Evolutionary conservation across 257 asterid genomes (phyloP).

Genomic region (Salvia miltiorrhiza): DNA sequence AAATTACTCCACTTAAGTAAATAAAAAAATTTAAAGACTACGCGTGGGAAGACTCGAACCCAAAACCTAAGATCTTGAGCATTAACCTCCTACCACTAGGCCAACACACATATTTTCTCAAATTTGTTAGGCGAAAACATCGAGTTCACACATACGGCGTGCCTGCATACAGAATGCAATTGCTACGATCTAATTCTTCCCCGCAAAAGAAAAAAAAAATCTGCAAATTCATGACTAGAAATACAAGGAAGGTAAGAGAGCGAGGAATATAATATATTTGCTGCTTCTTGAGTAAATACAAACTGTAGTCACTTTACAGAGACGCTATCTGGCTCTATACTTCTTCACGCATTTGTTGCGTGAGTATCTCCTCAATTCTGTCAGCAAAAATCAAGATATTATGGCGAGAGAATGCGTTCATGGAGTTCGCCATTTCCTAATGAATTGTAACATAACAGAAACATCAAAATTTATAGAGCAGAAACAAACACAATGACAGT

Average conservation of each 20-base stretch:
- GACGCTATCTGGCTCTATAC: neutral
- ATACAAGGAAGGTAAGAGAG: too few relatives aligned
- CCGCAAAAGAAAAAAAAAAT: neutral
- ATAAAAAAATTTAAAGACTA: too few relatives aligned
- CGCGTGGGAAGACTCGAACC: too few relatives aligned
- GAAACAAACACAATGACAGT: neutral
- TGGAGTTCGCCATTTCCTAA: conserved; percentile 66
- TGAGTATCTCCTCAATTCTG: conserved; percentile 59
- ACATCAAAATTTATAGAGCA: neutral
- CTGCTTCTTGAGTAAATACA: neutral
- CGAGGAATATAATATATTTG: too few relatives aligned
- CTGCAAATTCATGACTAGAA: neutral
- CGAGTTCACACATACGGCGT: neutral
- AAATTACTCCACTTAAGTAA: too few relatives aligned
- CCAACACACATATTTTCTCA: too few relatives aligned
- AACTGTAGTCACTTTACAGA: neutral
- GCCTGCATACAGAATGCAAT: neutral
- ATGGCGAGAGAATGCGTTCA: conserved; percentile 36
- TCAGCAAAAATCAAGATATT: conserved; percentile 51
- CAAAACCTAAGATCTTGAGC: too few relatives aligned
- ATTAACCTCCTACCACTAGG: too few relatives aligned
- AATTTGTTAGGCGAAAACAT: too few relatives aligned
- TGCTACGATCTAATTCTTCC: neutral
- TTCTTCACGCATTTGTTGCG: conserved; percentile 48
- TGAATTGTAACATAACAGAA: conserved; percentile 6